Base-by-base conservation (phyloP, 768 basidiomycete genomes). In the Mycena crocata region DNA sequence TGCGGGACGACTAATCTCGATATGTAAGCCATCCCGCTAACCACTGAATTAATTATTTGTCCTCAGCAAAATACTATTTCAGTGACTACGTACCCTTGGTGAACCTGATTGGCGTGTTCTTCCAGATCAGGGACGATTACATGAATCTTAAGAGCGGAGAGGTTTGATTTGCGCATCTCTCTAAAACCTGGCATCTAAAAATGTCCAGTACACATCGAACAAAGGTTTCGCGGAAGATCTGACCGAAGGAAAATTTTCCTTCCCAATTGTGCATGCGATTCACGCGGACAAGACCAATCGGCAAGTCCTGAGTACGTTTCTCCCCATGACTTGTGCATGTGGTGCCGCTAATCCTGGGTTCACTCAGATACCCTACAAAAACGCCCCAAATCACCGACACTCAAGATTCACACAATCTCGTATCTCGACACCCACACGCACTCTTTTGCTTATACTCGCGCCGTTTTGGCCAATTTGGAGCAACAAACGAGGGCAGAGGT, bases 101-200 rank as follows among this genome's bases (percentile, higher is more conserved):
- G 67, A 98, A 98, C 76, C 86, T 98, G 13, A 92, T 98, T 66
- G 95, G 96, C 3, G 88, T 98, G n/a, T 93, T 90, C 73, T 98
- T 95, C 77, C 97, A 99, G 76, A 96, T 99, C 71, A 82, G 96
- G n/a, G 97, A 99, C 72, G 97, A 98, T 76, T 93, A 96, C 49
- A 95, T 97, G 93, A 98, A 98, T 72, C 81, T 98, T 28, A 91
- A 96, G 73, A 94, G 93, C 51, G 86, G 87, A 21, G 89, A 96
- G 84, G 95, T 95, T 71, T 28, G 81, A 55, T 12, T 56, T 34
- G 24, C 35, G n/a, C 31, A 17, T 24, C 14, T 19, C 19, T 10
- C 37, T 13, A n/a, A 32, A 14, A 13, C 19, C 15, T 17, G 14
- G 17, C 37, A 40, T 48, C 37, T 28, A 28, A 45, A 12, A 30